These are phyloP conservation scores for Phytophthora parvispora DNA, from an alignment of 352 stramenopile genomes.

Conservation along the genomic window DNA sequence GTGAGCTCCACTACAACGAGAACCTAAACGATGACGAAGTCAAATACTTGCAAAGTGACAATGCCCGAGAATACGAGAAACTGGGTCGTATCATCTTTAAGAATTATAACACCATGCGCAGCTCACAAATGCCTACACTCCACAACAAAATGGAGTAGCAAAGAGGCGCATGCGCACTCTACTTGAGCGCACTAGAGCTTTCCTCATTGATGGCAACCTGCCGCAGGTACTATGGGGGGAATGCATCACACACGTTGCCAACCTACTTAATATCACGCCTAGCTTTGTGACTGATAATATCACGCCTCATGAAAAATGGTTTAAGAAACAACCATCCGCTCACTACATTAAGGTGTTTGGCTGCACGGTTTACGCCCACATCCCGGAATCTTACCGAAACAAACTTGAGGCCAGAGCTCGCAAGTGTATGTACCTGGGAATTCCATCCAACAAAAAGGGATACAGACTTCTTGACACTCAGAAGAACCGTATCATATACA, in stretches of 20 bases:
- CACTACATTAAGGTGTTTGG: slow-evolving; percentile 20
- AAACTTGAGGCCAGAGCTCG: slow-evolving; percentile 5
- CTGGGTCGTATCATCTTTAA: slow-evolving; percentile 21
- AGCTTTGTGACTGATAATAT: slow-evolving; percentile 18
- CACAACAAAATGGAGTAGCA: slow-evolving; percentile 35
- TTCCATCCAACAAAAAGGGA: slow-evolving; percentile 22
- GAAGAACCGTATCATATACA: slow-evolving; percentile 23
- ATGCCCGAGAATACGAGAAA: slow-evolving; percentile 30
- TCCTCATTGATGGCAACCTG: slow-evolving; percentile 26
- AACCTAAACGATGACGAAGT: slow-evolving; percentile 19
- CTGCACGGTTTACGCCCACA: slow-evolving; percentile 16
- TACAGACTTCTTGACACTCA: slow-evolving; percentile 13
- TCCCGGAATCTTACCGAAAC: slow-evolving; percentile 7
- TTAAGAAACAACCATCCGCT: slow-evolving; percentile 7
- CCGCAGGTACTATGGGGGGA: slow-evolving; percentile 14
- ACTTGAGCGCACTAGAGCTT: slow-evolving; percentile 16
- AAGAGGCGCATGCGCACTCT: slow-evolving; percentile 31
- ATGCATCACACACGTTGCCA: slow-evolving; percentile 8
- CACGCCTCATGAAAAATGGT: slow-evolving; percentile 21
- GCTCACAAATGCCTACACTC: slow-evolving; percentile 31
- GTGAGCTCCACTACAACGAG: slow-evolving; percentile 5
- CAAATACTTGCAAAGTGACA: slow-evolving; percentile 25
- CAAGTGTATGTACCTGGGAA: slow-evolving; percentile 16
- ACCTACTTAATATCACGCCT: slow-evolving; percentile 19
- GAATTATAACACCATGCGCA: slow-evolving; percentile 30